Base-by-base conservation (phyloP, 2,329 filamentous ascomycete genomes). In the Penicillium concentricum region DNA sequence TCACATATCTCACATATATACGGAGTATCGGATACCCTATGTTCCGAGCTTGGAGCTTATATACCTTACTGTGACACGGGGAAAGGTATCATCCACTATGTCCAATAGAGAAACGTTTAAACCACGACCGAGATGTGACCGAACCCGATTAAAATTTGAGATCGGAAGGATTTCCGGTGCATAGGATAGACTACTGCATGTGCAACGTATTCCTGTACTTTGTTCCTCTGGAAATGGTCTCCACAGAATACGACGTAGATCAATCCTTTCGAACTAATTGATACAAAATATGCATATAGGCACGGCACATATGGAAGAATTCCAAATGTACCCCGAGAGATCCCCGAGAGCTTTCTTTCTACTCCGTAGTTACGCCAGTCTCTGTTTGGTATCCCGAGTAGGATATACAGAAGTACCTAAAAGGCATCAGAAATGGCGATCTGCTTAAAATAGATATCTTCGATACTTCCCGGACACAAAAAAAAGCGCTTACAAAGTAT, bases 151-250 rank as follows among this genome's bases (percentile, higher is more conserved):
- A 32, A 32, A 32, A 41, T 30, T 46, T 41, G 22, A 46, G 48
- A 35, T 51, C 48, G 54, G 54, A 41, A 44, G 42, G 41, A 46
- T 45, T 45, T 5, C 48, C 13, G 39, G 30, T 51, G 47, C 41
- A 56, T 51, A 43, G 18, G 42, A 46, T 37, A 34, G 16, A 20
- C 22, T 18, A 51, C 51, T 45, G 41, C 48, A 51, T 52, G 18
- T 12, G 20, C 28, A 22, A 46, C 30, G 15, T n/a, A 26, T 24
- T 6, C 16, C 18, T 12, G 41, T 43, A 22, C 18, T 16, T 24
- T 46, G 5, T 8, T 16, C 20, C 30, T 45, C 10, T 16, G 13
- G 18, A 30, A 32, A 32, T 34, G 18, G 28, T n/a, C 18, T 46
- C 4, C 15, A 26, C 30, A 45, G 20, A 30, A 30, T 15, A 5